Conservation (phyloP, 2,329 filamentous ascomycete species). For the Pezicula neosporulosa region DNA sequence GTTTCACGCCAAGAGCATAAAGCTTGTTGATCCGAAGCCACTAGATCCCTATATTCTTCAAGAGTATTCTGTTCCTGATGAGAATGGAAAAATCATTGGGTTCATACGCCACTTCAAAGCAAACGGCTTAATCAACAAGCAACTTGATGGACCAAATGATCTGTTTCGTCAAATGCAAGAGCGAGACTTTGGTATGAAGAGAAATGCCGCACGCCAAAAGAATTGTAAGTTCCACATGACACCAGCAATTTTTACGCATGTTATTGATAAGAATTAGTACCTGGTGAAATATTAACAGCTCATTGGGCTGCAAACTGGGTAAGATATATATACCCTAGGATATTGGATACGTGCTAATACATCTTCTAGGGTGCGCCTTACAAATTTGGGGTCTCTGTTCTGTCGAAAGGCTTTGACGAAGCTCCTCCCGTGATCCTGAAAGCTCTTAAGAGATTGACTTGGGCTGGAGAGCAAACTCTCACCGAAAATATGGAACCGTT, state of each 20-base stretch:
- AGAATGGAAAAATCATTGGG: constrained; percentile 40
- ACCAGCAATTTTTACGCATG: not conserved
- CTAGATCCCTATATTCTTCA: constrained; percentile 26
- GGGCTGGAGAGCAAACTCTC: constrained; percentile 46
- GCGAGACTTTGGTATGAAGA: constrained; percentile 40
- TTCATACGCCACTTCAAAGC: constrained; percentile 54
- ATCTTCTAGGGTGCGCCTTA: constrained; percentile 55
- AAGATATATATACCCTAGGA: constrained; percentile 13
- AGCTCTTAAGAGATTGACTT: constrained; percentile 49
- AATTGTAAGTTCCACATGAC: constrained; percentile 28
- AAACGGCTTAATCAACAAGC: constrained; percentile 46
- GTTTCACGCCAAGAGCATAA: not conserved
- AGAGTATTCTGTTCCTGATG: constrained; percentile 44
- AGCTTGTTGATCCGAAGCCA: constrained; percentile 5
- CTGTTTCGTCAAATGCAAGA: constrained; percentile 51
- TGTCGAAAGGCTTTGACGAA: constrained; percentile 44
- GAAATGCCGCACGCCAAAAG: constrained; percentile 33
- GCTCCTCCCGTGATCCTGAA: constrained; percentile 46
- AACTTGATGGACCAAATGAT: constrained; percentile 54
- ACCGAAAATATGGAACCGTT: constrained; percentile 11
- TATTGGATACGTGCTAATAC: not conserved
- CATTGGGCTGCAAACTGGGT: constrained; percentile 53
- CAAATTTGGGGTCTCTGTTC: constrained; percentile 58
- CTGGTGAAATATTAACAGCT: constrained; percentile 42
- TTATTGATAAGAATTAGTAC: constrained; percentile 25